Base-by-base conservation (phyloP, 1,284 basidiomycete species). In the Mycosarcoma mackinlayi region DNA sequence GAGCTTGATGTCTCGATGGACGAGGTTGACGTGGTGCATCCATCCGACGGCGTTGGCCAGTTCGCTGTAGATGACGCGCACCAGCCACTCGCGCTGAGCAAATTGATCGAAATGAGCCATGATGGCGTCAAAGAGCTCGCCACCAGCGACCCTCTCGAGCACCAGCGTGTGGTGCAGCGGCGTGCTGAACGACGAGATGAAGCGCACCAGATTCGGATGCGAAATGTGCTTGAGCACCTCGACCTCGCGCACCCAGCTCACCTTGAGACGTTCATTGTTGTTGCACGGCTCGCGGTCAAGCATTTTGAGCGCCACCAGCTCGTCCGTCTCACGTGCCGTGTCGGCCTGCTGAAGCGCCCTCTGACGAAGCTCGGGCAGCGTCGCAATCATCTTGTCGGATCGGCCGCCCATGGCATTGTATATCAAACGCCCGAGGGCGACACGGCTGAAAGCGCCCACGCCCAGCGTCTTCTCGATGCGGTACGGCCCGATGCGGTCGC, bases 1-100 rank as follows among this genome's bases (percentile, higher is more conserved):
- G 18, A 96, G 88, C 85, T 96, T 96, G 84, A 96, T 90, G 84
- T 96, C 93, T 3, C 93, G 87, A 84, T 96, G 93, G 0, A 95
- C 92, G 34, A 95, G 87, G 2, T 90, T 89, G 27, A 92, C 89
- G 41, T 88, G 86, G 80, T 96, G 93, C 88, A 96, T 90, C 92
- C 92, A 96, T 1, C 88, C 89, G 0, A 95, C 90, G 2, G 90
- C 93, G 42, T 88, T 87, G 58, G 87, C 88, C 1, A 96, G 85
- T 82, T 95, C 93, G 44, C 86, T 86, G 86, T 91, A 93, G 64
- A 94, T 89, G 35, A 91, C 84, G 30, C 89, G 85, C 0, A 93
- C 85, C 9, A 92, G 85, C n/a, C 84, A 84, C 75, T 90, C 89
- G 48, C 79, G 73, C 63, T 75, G 60, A 5, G 78, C 73, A 49